Percentiles rank a stretch among this genome's conserved stretches.
Conservation (phyloP, 2,329 filamentous ascomycete species). For the Pseudogymnoascus sp. region DNA sequence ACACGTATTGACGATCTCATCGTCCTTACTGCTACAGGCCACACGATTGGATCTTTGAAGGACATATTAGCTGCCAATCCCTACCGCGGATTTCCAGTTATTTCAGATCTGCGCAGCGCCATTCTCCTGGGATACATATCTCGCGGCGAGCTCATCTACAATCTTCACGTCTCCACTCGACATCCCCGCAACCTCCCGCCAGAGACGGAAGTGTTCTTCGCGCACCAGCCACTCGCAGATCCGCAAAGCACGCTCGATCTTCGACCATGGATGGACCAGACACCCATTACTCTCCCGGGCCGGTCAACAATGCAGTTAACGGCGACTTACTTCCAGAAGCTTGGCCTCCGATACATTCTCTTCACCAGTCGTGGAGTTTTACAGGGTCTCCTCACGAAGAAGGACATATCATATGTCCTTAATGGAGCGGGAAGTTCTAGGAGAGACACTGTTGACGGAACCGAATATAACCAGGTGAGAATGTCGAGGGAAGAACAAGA, state of each 20-base stretch:
- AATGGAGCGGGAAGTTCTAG: conserved; percentile 64
- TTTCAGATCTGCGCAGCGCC: conserved; percentile 68
- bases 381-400: conserved; percentile 86
- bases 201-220: conserved; percentile 75
- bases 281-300: conserved; percentile 80
- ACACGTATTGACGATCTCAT: conserved; percentile 85
- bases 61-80: conserved; percentile 64
- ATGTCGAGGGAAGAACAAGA: conserved; percentile 33
- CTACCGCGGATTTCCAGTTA: conserved; percentile 87
- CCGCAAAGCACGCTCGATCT: conserved; percentile 74
- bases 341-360: conserved; percentile 83
- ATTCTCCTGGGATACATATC: conserved; percentile 89
- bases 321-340: conserved; percentile 86
- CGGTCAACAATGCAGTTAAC: conserved; percentile 74
- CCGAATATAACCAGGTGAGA: conserved; percentile 30
- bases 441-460: conserved; percentile 29
- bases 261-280: conserved; percentile 98
- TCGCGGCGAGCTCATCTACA: conserved; percentile 78
- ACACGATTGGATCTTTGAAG: conserved; percentile 72
- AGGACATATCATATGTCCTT: conserved; percentile 91
- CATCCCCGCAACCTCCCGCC: conserved; percentile 51
- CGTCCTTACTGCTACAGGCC: conserved; percentile 76
- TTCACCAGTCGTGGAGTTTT: conserved; percentile 77
- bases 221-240: conserved; percentile 73
- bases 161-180: conserved; percentile 55